phyloP scores from a whole-genome alignment of 1,284 basidiomycete genomes.

The Garcileccinum viscosum region DNA sequence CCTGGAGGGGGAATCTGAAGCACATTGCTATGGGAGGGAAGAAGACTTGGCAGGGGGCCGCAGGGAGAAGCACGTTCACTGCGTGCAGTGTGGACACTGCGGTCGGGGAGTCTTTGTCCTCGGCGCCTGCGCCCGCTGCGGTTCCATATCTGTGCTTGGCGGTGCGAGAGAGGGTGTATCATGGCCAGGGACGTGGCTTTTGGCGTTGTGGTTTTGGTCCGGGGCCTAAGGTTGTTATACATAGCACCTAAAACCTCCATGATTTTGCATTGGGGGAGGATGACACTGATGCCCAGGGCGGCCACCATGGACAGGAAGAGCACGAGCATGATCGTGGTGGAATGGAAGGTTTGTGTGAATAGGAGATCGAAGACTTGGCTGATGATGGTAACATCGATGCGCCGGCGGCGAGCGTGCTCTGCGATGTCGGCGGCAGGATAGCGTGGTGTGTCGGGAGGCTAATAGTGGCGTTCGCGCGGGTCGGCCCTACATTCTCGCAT shows the following conservation, averaged over 20 bases:
- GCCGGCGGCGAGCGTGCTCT: slow-evolving; percentile 4
- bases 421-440: background rate
- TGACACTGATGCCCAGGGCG: slow-evolving; percentile 22
- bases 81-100: slow-evolving; percentile 32
- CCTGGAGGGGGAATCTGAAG: slow-evolving; percentile 21
- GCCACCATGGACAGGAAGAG: slow-evolving; percentile 27
- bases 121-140: background rate
- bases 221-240: background rate
- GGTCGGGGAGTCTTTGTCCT: slow-evolving; percentile 8
- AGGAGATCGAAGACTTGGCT: background rate
- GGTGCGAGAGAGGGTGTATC: background rate
- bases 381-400: slow-evolving; percentile 6
- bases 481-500: background rate
- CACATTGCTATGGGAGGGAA: slow-evolving; percentile 29
- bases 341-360: slow-evolving; percentile 20
- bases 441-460: no score
- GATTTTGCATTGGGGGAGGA: slow-evolving; percentile 26
- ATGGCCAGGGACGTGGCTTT: background rate
- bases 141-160: background rate
- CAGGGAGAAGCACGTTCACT: slow-evolving; percentile 29
- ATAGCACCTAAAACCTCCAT: background rate
- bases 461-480: no score
- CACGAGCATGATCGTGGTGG: slow-evolving; percentile 28
- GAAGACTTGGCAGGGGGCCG: slow-evolving; percentile 31
- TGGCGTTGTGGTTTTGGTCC: background rate